Evolutionary conservation across 1,284 basidiomycete genomes (phyloP).

Genomic region (Leccinum angustisporum): DNA sequence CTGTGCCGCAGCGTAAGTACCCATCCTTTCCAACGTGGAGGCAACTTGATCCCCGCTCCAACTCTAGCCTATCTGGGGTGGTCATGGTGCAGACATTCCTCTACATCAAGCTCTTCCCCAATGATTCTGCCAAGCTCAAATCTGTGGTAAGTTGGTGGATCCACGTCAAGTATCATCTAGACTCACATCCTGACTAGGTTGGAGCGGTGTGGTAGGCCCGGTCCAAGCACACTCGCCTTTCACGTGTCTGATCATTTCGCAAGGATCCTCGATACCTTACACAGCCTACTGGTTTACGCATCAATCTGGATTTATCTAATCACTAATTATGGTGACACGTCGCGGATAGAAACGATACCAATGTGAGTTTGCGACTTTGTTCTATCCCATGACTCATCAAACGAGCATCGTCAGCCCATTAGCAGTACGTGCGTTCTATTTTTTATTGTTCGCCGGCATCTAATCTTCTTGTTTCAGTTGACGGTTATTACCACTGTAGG

Average conservation of each 20-base stretch:
- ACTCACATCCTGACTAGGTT: slow-evolving; percentile 21
- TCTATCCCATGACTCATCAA: background rate
- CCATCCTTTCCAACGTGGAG: background rate
- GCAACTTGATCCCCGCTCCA: background rate
- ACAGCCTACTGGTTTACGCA: slow-evolving; percentile 30
- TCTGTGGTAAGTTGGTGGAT: slow-evolving; percentile 35
- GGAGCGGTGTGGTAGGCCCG: slow-evolving; percentile 25
- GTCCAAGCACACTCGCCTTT: background rate
- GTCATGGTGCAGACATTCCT: slow-evolving; percentile 42
- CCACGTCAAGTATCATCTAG: background rate
- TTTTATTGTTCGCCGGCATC: background rate
- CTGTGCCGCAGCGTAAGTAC: slow-evolving; percentile 38
- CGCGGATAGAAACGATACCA: slow-evolving; percentile 26
- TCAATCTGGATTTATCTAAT: slow-evolving; percentile 35
- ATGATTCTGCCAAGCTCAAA: slow-evolving; percentile 36
- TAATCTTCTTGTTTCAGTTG: slow-evolving; percentile 33
- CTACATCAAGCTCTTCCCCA: slow-evolving; percentile 44
- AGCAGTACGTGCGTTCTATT: slow-evolving; percentile 36
- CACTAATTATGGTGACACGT: slow-evolving; percentile 26
- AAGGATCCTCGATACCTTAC: slow-evolving; percentile 28
- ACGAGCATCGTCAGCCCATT: slow-evolving; percentile 35
- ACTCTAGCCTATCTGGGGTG: slow-evolving; percentile 44
- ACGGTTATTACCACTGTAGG: slow-evolving; percentile 48
- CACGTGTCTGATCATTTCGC: slow-evolving; percentile 4
- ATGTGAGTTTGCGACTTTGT: slow-evolving; percentile 16